Base-by-base conservation (phyloP, 257 asterid species). In the Solanum pimpinellifolium region DNA sequence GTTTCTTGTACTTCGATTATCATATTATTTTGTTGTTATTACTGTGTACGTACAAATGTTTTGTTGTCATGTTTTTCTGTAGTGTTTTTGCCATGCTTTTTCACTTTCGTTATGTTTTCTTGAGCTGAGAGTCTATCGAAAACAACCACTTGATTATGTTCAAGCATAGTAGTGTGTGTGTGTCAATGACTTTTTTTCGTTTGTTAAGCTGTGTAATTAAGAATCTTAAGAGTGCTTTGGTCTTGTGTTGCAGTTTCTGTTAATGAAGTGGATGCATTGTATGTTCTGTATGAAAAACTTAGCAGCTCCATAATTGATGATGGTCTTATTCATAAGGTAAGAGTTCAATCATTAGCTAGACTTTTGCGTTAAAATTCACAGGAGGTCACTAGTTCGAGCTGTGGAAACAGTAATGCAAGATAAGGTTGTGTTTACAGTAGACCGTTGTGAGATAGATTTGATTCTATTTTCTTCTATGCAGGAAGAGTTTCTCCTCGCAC, bases 401-500 rank as follows among this genome's bases (percentile, higher is more conserved):
- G 33, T 65, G 33, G 18, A n/a, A 65, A 65, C 1, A 65, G 7
- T 5, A n/a, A 62, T 65, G 70, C 16, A n/a, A 62, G 31, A 4
- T 62, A 62, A 62, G 25, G 5, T 37, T 5, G 5, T 20, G 25
- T 1, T 25, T 20, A 59, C 66, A 20, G 20, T 20, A 59, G 5
- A 59, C 66, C 21, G 2, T 59, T 77, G 56, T 78, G 41, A 78
- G 29, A 80, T 80, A 29, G 69, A 18, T 80, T 49, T 47, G 16
- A 56, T 13, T 74, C 33, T 85, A 33, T 18, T 21, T 42, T 33
- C 85, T 80, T 88, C 81, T 62, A 87, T 86, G 82, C 95, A 96
- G 99, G 98, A 96, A 87, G 99, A 96, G 84, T 96, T 96, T 90
- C 90, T 93, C 92, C 93, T 95, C 69, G 99, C 98, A 18, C 93